These are phyloP conservation scores for Lycium ferocissimum DNA, from an alignment of 257 asterid species.

Conservation along the genomic window DNA sequence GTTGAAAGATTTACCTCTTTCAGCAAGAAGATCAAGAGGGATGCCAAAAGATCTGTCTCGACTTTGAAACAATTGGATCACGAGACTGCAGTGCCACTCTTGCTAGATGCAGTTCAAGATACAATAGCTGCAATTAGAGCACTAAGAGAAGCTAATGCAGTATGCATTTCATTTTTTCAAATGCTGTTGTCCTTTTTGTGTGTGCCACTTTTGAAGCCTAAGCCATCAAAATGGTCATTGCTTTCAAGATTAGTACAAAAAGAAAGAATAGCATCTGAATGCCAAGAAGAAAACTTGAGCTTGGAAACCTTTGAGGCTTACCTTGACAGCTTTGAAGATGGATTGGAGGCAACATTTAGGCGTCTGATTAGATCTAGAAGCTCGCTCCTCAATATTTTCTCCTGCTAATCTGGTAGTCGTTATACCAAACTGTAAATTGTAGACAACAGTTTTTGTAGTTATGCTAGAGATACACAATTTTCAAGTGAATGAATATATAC, in stretches of 20 bases:
- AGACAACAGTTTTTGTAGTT: slow-evolving; percentile 8
- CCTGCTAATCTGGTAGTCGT: neutral
- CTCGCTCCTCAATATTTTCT: slow-evolving; percentile 15
- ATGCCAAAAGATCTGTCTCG: neutral
- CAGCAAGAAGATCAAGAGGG: too few relatives aligned
- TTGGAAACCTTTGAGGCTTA: slow-evolving; percentile 18
- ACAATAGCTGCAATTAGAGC: slow-evolving; percentile 33
- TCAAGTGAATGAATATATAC: slow-evolving; percentile 12
- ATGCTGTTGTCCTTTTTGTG: slow-evolving; percentile 28
- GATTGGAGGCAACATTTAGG: slow-evolving; percentile 23
- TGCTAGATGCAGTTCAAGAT: slow-evolving; percentile 40
- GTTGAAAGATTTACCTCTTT: too few relatives aligned
- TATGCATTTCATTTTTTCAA: slow-evolving; percentile 36
- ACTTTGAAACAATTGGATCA: neutral
- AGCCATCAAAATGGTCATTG: slow-evolving; percentile 41
- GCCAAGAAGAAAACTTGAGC: slow-evolving; percentile 19
- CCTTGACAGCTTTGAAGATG: slow-evolving; percentile 21
- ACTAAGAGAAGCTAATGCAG: slow-evolving; percentile 37
- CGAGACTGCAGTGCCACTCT: neutral
- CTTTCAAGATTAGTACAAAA: slow-evolving; percentile 41
- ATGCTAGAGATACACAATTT: neutral
- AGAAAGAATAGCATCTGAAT: slow-evolving; percentile 36
- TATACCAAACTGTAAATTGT: slow-evolving; percentile 20
- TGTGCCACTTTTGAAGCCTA: slow-evolving; percentile 33
- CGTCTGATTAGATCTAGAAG: slow-evolving; percentile 10